Base-by-base conservation (phyloP, 768 basidiomycete genomes). In the Boletus speciosus region DNA sequence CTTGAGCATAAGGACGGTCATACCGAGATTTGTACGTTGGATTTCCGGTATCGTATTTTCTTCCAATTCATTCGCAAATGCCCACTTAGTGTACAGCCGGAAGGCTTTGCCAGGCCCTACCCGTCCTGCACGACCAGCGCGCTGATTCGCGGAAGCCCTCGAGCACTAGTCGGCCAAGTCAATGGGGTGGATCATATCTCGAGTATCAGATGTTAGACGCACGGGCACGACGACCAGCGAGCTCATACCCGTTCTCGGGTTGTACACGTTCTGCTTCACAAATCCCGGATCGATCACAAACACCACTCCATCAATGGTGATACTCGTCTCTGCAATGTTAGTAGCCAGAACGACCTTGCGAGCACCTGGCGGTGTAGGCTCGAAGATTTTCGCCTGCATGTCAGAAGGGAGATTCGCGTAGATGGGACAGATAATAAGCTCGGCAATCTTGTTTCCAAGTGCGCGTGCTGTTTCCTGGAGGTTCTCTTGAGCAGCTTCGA, bases 271-370 rank as follows among this genome's bases (percentile, higher is more conserved):
- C 68, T 99, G 97, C 76, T 99, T 99, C 62, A 98, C 96, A 65
- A 98, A 98, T 12, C 97, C 97, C 3, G 97, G 97, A 69, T 99
- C 97, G 60, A 99, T 98, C 38, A 99, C 97, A 69, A 97, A 99
- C 2, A 98, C 96, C 6, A 99, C 97, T 29, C 97, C 97, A 51
- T 98, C 97, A 61, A 99, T 99, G 8, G 97, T 99, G 68, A 99
- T 99, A 6, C 93, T 95, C 5, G 97, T 99, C 73, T 99, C 97
- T n/a, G 97, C 97, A 59, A 99, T 98, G 66, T 99, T 99, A 21
- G 97, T 99, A 4, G 97, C 97, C 29, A 99, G 78, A 19, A 99
- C 97, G 44, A 99, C 95, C 74, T 99, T 99, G 53, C 97, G 80
- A 27, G 97, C 92, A 19, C 94, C 94, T 50, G 91, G 89, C 1